phyloP scores from a whole-genome alignment of 495 filamentous ascomycete species.

The Annulohypoxylon maeteangense region DNA sequence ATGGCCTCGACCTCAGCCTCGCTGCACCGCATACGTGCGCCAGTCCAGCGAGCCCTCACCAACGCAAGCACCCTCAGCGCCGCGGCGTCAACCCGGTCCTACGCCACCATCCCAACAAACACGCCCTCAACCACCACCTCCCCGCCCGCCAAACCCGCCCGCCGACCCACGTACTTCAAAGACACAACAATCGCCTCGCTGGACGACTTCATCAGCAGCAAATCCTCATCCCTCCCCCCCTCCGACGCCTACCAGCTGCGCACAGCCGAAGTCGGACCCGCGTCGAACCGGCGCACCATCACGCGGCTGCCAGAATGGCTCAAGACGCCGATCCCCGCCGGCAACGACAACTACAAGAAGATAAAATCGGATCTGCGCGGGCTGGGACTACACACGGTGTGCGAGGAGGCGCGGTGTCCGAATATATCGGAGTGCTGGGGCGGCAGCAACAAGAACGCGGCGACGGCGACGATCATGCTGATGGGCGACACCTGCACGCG shows the following conservation, averaged over 20 bases:
- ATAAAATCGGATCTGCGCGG: constrained; percentile 94
- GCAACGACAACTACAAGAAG: constrained; percentile 81
- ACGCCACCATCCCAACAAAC: constrained; percentile 46
- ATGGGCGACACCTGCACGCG: constrained; percentile 99
- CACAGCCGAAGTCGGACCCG: constrained; percentile 85
- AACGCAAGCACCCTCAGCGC: constrained; percentile 21
- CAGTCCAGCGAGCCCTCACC: constrained; percentile 41
- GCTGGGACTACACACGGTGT: constrained; percentile 91
- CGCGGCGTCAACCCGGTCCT: constrained; percentile 28
- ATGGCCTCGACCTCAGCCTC: constrained; percentile 43
- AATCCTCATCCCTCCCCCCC: constrained; percentile 53
- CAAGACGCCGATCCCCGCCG: constrained; percentile 90
- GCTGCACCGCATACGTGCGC: constrained; percentile 37
- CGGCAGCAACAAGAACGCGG: constrained; percentile 83
- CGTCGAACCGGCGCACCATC: constrained; percentile 84
- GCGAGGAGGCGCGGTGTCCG: constrained; percentile 95
- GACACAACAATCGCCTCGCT: constrained; percentile 89
- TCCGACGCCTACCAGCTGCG: constrained; percentile 72
- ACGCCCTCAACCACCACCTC: constrained; percentile 15
- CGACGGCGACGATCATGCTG: constrained; percentile 98
- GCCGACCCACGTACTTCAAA: constrained; percentile 76
- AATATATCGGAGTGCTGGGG: constrained; percentile 99
- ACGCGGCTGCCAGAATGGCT: constrained; percentile 93
- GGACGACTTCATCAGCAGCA: constrained; percentile 76
- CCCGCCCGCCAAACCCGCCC: constrained; percentile 32